A percentile compares a stretch with the other conserved stretches of the same genome.
Evolutionary conservation across 2,329 filamentous ascomycete species (phyloP).

Genomic region (Curvularia sp.): DNA sequence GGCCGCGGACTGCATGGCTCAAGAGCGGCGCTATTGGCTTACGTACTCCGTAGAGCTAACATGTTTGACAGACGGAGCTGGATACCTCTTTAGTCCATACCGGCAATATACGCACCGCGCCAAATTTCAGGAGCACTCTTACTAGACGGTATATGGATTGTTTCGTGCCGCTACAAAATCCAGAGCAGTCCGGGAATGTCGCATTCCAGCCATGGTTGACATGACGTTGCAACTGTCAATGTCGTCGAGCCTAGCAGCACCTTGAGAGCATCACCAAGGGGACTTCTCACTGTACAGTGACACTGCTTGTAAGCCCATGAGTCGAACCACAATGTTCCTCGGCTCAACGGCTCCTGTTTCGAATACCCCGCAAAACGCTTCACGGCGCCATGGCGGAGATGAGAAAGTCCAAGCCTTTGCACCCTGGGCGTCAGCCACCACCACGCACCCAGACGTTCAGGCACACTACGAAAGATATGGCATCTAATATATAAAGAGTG

Average conservation of each 20-base stretch:
- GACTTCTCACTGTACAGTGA: background rate
- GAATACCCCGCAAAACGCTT: conserved; percentile 15
- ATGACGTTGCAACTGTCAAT: background rate
- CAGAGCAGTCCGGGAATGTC: background rate
- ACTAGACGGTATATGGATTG: background rate
- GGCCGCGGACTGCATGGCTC: background rate
- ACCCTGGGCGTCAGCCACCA: background rate
- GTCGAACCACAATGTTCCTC: background rate
- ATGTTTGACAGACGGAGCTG: background rate
- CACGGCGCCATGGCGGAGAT: conserved; percentile 17
- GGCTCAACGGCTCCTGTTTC: background rate
- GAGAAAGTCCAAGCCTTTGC: conserved; percentile 2
- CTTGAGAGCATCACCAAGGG: background rate
- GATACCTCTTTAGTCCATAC: background rate
- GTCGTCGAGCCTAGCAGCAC: background rate
- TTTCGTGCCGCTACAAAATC: background rate
- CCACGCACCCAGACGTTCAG: background rate
- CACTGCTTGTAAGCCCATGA: background rate
- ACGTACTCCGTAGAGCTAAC: background rate
- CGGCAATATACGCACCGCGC: background rate
- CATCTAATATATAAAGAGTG: background rate
- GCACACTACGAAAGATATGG: background rate
- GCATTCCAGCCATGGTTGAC: background rate
- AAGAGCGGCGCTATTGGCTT: background rate
- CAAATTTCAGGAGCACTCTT: background rate